phyloP scores from a whole-genome alignment of 805 yeast genomes.

The Brettanomyces naardenensis region DNA sequence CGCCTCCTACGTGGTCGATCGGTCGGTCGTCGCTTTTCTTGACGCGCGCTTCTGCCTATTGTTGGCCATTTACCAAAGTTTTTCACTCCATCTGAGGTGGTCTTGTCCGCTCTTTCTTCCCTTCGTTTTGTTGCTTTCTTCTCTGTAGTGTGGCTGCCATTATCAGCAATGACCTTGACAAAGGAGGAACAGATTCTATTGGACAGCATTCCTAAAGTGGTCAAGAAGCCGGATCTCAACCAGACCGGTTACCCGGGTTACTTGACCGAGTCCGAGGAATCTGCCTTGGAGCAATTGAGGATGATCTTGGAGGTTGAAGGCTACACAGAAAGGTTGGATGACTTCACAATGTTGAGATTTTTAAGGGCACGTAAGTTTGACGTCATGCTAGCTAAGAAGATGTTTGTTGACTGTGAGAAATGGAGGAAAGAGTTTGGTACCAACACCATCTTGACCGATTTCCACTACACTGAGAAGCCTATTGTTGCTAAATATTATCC shows the following conservation, averaged over 20 bases:
- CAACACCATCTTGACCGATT: slow-evolving; percentile 78
- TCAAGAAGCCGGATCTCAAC: slow-evolving; percentile 43
- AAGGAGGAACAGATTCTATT: slow-evolving; percentile 1
- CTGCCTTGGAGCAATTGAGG: slow-evolving; percentile 50
- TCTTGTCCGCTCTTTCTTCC: too few species aligned
- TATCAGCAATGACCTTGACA: slow-evolving; percentile 2
- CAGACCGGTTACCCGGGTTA: slow-evolving; percentile 79
- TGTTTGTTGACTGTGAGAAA: slow-evolving; percentile 81
- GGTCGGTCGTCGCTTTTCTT: too few species aligned
- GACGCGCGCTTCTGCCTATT: too few species aligned
- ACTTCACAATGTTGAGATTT: slow-evolving; percentile 76
- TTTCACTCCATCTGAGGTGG: too few species aligned
- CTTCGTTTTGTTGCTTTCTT: too few species aligned
- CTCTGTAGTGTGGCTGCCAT: too few species aligned
- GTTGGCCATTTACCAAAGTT: too few species aligned
- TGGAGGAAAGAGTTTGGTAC: slow-evolving; percentile 90
- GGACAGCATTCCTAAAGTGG: slow-evolving; percentile 29
- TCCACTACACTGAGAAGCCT: slow-evolving; percentile 90
- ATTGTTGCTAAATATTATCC: slow-evolving; percentile 86
- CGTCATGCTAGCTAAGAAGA: slow-evolving; percentile 62
- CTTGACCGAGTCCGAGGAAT: slow-evolving; percentile 60
- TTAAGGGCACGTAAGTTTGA: slow-evolving; percentile 95
- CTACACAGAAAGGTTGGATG: slow-evolving; percentile 74
- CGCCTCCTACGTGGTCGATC: too few species aligned
- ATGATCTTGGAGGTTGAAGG: slow-evolving; percentile 53